Base-by-base conservation (phyloP, 1,139 yeast genomes). In the Wickerhamomyces sp. region DNA sequence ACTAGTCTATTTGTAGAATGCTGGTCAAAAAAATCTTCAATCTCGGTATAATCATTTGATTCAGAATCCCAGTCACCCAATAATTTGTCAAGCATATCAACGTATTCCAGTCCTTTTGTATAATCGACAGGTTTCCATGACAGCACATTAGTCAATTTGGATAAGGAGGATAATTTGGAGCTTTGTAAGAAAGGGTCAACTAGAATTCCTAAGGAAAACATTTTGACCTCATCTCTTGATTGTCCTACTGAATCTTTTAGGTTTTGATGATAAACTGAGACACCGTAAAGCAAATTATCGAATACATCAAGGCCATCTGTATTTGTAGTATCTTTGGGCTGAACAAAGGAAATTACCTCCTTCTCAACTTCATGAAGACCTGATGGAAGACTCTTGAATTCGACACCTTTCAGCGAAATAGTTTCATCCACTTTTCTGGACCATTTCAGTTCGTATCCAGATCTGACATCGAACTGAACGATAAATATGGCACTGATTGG, bases 371-470 rank as follows among this genome's bases (percentile, higher is more conserved):
- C 76, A 56, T 88, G 96, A n/a, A 87, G 69, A 1, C 96, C 96
- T 0, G 94, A 82, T 1, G 96, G 96, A 39, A 89, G 64, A 12
- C 81, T 71, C 50, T 83, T 81, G 61, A 74, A 87, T 58, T 89
- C 96, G 16, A 87, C 52, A n/a, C 68, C 68, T 22, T 62, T 54
- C 19, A 65, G 30, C 0, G 50, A 40, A 2, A 52, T 38, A 3
- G 40, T 36, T 0, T 54, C 49, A 29, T 53, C 49, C 4, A 56
- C 34, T 1, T 65, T 51, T 37, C 64, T 63, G 27, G 68, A 63
- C 87, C 87, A 82, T 31, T 70, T 71, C 36, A 81, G 51, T 39
- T 72, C 74, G 56, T 81, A 79, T 8, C 94, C 94, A 1, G 70
- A 59, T 30, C 69, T 71, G 18, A 74, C 74, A 54, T 84, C 86